phyloP scores from a whole-genome alignment of 805 yeast species.

The Yamadazyma paraphyllophila region DNA sequence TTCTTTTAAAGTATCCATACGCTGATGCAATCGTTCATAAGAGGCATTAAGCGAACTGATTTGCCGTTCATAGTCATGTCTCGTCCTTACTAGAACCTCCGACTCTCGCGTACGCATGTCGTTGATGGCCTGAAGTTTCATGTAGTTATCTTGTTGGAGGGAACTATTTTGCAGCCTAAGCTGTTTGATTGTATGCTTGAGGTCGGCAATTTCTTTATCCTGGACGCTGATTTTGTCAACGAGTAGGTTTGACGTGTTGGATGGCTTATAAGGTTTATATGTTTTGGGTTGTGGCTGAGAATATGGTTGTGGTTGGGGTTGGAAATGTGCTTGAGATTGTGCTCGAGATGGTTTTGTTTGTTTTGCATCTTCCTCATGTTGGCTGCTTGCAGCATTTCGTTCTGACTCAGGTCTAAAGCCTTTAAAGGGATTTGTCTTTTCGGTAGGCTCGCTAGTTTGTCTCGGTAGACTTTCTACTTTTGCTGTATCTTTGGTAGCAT shows the following conservation, averaged over 20 bases:
- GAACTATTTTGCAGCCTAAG: slow-evolving; percentile 12
- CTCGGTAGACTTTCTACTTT: too few relatives aligned
- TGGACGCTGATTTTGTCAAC: slow-evolving; percentile 11
- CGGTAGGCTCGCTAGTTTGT: too few relatives aligned
- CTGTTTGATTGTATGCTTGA: slow-evolving; percentile 10
- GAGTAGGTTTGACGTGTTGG: slow-evolving; percentile 7
- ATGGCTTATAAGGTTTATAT: background rate
- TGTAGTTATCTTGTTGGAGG: slow-evolving; percentile 12
- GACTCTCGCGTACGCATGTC: slow-evolving; percentile 3
- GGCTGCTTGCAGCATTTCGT: too few relatives aligned
- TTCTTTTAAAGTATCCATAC: slow-evolving; percentile 1
- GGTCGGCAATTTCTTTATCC: slow-evolving; percentile 8
- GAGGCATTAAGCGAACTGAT: background rate
- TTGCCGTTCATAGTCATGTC: slow-evolving; percentile 7
- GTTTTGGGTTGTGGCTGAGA: too few relatives aligned
- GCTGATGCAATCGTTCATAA: background rate
- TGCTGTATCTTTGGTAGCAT: too few relatives aligned
- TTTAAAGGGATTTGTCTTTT: too few relatives aligned
- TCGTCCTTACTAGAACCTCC: background rate
- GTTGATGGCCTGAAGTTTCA: slow-evolving; percentile 2
- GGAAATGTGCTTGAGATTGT: too few relatives aligned
- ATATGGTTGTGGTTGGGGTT: too few relatives aligned
- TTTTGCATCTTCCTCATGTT: too few relatives aligned
- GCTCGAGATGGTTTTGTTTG: too few relatives aligned
- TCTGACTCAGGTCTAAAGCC: too few relatives aligned